Base-by-base conservation (phyloP, 2,329 filamentous ascomycete genomes). In the Claviceps sorghi region DNA sequence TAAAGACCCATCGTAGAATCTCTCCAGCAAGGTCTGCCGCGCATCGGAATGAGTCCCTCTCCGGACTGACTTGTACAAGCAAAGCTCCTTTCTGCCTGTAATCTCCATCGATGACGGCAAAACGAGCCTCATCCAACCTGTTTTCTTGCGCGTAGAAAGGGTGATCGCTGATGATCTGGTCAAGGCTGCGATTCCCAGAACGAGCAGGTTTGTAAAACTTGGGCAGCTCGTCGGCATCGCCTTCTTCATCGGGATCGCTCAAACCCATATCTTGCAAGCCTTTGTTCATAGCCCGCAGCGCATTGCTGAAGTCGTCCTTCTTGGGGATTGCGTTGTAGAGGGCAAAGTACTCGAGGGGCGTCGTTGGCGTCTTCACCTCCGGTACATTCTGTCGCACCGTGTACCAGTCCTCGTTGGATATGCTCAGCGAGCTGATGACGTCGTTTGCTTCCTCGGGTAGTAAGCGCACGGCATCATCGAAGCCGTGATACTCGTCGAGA, bases 401-500 rank as follows among this genome's bases (percentile, higher is more conserved):
- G 30, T 52, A 48, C 52, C 52, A 54, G 21, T 52, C 41, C n/a
- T 51, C 49, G 41, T 49, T 49, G 8, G n/a, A 22, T 21, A 49
- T 41, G 45, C 40, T 45, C 17, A 54, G 45, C 17, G 52, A 44
- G 44, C 44, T 30, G 32, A 54, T 46, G 49, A 13, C 26, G 19
- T 32, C 29, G 32, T 45, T 48, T 7, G 52, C 45, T 17, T 48
- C 29, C 0, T 34, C 43, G 11, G 49, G 38, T n/a, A 19, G 4
- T 4, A 21, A 29, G 19, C 52, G 49, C 29, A 54, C 38, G 26
- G 38, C 52, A 15, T 54, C 49, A 13, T 54, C 32, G 40, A 49
- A 52, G 40, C 52, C 49, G 19, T 54, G 52, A 17, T 54, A 54
- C 22, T 54, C 49, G 21, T 45, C 29, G 8, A 52, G 49, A 45